Base-by-base conservation (phyloP, 176 grass and related monocot genomes). In the Phoenix roebelenii region DNA sequence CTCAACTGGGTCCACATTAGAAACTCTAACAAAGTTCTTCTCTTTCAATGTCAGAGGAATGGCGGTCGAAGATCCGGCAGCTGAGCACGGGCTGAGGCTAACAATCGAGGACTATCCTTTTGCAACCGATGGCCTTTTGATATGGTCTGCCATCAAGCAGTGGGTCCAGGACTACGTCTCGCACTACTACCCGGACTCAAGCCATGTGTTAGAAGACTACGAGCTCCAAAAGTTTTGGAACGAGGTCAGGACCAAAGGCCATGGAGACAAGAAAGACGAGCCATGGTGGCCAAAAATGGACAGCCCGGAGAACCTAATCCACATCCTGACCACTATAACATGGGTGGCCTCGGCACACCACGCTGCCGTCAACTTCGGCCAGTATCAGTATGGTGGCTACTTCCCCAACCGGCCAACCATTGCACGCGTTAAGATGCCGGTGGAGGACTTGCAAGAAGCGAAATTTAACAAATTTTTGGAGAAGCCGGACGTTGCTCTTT, bases 291-390 rank as follows among this genome's bases (percentile, higher is more conserved):
- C 91, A 15, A 25, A 12, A 64, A 32, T 96, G 50, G 75, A 84
- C 68, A 64, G 74, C 30, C 19, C 59, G 5, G 83, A 18, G 9
- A 84, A 17, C 72, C 65, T 89, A 7, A 71, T 64, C 3, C 77
- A 77, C 39, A 71, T 77, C 52, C 77, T 96, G 30, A 85, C 86
- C 15, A 96, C 83, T 50, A 77, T 90, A 62, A 79, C 90, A 56
- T 96, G 91, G 91, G 86, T 96, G 5, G 86, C 91, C 0, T 86
- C 86, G 14, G 91, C 86, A 28, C 91, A 96, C 68, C 86, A 87
- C 59, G 80, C 86, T 4, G 83, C 91, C 0, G 83, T 96, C 20
- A 96, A 96, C 81, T 96, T 96, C 54, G 86, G 86, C 15, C 91
- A 96, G 83, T 96, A 84, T 60, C 61, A 68, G 54, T 90, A 74